Percentiles rank a stretch among this genome's conserved stretches.
Evolutionary conservation across 441 rosid genomes (phyloP).

Genomic region (Metrosideros polymorpha): DNA sequence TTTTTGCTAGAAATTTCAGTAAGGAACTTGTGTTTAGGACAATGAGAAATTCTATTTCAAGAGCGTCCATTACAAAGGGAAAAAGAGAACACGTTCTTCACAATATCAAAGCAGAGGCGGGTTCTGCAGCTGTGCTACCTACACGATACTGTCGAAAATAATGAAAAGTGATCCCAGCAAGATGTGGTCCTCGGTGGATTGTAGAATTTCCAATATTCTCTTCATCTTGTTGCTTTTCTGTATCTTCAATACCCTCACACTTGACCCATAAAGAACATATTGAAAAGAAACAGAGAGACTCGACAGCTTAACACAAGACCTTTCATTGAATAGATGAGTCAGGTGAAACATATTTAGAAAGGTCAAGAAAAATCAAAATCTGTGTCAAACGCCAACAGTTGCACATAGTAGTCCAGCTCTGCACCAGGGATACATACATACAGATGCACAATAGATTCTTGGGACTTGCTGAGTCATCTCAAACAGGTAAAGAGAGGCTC

Average conservation of each 20-base stretch:
- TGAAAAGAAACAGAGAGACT: not conserved
- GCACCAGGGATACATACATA: not conserved
- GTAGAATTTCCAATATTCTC: not conserved
- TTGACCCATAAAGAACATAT: not conserved
- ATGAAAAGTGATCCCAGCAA: not conserved
- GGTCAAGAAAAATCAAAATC: not conserved
- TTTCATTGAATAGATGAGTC: not conserved
- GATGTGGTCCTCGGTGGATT: not conserved
- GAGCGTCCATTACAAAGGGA: not conserved
- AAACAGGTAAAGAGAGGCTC: slow-evolving; percentile 55
- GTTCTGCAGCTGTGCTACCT: not conserved
- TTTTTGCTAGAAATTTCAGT: no score
- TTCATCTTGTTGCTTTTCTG: not conserved
- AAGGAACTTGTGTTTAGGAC: not conserved
- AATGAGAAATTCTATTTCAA: not conserved
- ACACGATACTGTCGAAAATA: not conserved
- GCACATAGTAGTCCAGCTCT: not conserved
- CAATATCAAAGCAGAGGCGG: not conserved
- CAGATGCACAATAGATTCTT: not conserved
- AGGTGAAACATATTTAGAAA: not conserved
- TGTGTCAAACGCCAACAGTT: not conserved
- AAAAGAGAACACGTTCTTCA: not conserved
- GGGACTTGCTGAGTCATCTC: slow-evolving; percentile 5
- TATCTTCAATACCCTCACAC: not conserved
- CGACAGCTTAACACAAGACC: not conserved